phyloP scores from a whole-genome alignment of 352 stramenopile species.

The Pythium oligandrum region DNA sequence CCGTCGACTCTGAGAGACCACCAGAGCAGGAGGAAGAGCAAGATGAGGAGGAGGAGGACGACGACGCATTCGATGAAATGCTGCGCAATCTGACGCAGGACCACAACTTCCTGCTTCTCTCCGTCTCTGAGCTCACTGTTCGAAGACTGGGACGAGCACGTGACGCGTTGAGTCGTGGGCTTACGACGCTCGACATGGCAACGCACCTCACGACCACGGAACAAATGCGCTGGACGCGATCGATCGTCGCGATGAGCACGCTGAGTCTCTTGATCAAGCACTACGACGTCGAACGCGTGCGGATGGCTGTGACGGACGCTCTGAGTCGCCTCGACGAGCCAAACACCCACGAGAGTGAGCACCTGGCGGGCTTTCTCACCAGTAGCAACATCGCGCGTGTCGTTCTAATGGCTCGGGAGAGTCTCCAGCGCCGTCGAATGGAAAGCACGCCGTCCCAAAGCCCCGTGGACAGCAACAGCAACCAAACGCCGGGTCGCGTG shows the following conservation, averaged over 20 bases:
- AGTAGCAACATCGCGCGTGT: slow-evolving; percentile 33
- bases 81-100: slow-evolving; percentile 26
- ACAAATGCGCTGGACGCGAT: slow-evolving; percentile 25
- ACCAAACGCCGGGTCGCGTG: background rate
- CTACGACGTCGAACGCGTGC: slow-evolving; percentile 21
- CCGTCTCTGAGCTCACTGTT: slow-evolving; percentile 17
- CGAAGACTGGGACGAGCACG: slow-evolving; percentile 28
- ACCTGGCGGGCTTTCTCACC: slow-evolving; percentile 23
- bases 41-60: slow-evolving; percentile 8
- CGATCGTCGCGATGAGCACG: slow-evolving; percentile 38
- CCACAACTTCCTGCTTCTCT: slow-evolving; percentile 24
- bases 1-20: no score
- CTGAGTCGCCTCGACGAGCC: slow-evolving; percentile 18
- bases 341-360: slow-evolving; percentile 14
- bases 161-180: slow-evolving; percentile 12
- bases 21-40: slow-evolving; percentile 3
- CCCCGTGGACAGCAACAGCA: slow-evolving; percentile 5
- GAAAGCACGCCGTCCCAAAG: background rate
- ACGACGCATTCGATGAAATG: slow-evolving; percentile 29
- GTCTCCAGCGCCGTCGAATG: slow-evolving; percentile 7
- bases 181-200: background rate
- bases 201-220: background rate
- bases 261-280: slow-evolving; percentile 30
- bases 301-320: slow-evolving; percentile 17
- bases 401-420: slow-evolving; percentile 25